Base-by-base conservation (phyloP, 306 rosid genomes). In the Ammopiptanthus mongolicus region DNA sequence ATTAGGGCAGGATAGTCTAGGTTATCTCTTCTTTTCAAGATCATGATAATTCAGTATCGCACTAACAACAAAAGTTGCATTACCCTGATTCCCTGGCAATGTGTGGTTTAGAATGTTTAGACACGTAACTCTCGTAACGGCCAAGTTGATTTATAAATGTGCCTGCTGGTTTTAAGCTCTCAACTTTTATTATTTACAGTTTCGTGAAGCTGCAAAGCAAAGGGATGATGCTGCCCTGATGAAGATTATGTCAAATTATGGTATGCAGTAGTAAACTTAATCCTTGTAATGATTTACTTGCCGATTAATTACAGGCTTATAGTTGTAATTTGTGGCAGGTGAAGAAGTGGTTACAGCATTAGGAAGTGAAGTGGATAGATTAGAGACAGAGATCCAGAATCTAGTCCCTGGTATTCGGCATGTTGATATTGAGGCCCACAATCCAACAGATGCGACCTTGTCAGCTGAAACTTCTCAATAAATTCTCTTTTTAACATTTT, bases 361-460 rank as follows among this genome's bases (percentile, higher is more conserved):
- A 84, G 99, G 99, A 78, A 90, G 97, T 75, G 99, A 96, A 85
- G 94, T 96, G 15, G 98, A 96, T 86, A 96, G 99, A 60, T 78
- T 96, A 74, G 99, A 96, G 65, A 85, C 78, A 76, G 99, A 96
- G 93, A 96, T 96, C 71, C 97, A 90, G 77, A 73, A 84, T 74
- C 97, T 96, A 44, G 99, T 96, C 57, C 99, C 99, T 1, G 99
- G 99, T 36, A 88, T 89, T 64, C 88, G 91, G 42, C 99, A 96
- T 78, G 98, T 96, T 2, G 99, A 96, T 87, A 92, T 96, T 8
- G 97, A 92, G 85, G 99, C 98, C 21, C 98, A 96, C 86, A 96
- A 92, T 87, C 99, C 98, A 17, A 81, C 58, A 58, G 97, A 83
- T 37, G 52, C 80, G 4, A 29, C 84, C 18, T 77, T 81, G 36